A percentile compares a stretch with the other conserved stretches of the same genome.
phyloP scores from a whole-genome alignment of 108 stramenopile genomes.

The Fragilaria radians region DNA sequence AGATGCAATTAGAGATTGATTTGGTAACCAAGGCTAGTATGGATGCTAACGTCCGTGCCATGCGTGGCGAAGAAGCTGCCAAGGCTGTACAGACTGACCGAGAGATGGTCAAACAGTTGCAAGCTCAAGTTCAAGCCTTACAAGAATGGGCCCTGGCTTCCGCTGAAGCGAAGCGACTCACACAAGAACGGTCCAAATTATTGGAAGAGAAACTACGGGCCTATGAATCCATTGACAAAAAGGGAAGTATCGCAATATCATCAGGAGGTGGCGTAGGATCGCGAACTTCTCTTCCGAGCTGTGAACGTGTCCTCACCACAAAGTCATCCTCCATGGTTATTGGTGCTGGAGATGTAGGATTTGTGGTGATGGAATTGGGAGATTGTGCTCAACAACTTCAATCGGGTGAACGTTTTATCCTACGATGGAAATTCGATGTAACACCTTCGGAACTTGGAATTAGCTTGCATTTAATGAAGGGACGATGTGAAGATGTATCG shows the following conservation, averaged over 20 bases:
- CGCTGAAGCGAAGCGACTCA: conserved; percentile 66
- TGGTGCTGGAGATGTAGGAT: conserved; percentile 66
- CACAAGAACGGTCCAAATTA: conserved; percentile 49
- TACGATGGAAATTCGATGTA: conserved; percentile 86
- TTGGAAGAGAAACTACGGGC: conserved; percentile 53
- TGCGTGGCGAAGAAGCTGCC: conserved; percentile 60
- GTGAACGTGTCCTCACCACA: conserved; percentile 46
- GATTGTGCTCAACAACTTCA: conserved; percentile 14
- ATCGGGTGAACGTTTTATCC: conserved; percentile 43
- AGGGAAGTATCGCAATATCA: conserved; percentile 1
- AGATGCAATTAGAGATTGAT: conserved; percentile 88
- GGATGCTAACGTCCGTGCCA: conserved; percentile 65
- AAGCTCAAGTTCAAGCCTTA: conserved; percentile 71
- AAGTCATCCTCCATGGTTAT: conserved; percentile 65
- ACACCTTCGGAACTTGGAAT: conserved; percentile 56
- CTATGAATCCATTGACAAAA: conserved; percentile 7
- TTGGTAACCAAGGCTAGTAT: conserved; percentile 60
- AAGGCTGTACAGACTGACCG: conserved; percentile 56
- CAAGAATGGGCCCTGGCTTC: conserved; percentile 85
- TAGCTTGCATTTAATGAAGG: conserved; percentile 71
- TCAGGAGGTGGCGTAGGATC: not conserved
- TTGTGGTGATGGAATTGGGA: conserved; percentile 34
- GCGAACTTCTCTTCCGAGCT: too few species aligned
- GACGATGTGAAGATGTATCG: conserved; percentile 46
- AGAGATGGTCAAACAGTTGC: conserved; percentile 61